These are phyloP conservation scores for Entrophospora sp. DNA, from an alignment of 192 early-diverging fungal species.

Conservation along the genomic window DNA sequence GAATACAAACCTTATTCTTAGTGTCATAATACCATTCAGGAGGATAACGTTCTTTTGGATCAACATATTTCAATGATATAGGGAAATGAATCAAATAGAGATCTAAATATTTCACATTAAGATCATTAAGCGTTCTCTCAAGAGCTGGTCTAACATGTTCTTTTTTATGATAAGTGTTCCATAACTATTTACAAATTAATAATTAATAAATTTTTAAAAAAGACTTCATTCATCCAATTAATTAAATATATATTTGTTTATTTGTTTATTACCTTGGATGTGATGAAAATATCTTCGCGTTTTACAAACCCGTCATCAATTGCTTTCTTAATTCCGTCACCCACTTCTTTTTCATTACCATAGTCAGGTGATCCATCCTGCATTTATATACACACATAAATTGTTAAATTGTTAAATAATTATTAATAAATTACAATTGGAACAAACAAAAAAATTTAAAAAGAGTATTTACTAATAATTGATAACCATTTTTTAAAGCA, in stretches of 20 bases:
- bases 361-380: constrained; percentile 53
- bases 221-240: neutral
- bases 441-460: neutral
- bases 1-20: constrained; percentile 24
- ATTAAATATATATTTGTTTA: neutral
- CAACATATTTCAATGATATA: no score
- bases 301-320: constrained; percentile 44
- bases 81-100: no score
- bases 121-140: no score
- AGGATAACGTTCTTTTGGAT: no score
- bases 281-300: constrained; percentile 41
- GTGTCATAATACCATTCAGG: constrained; percentile 32
- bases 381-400: constrained; percentile 8
- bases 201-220: neutral
- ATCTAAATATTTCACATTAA: no score
- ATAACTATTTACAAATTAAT: constrained; percentile 46
- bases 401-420: neutral
- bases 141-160: no score
- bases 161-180: constrained; percentile 53
- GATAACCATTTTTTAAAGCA: constrained; percentile 29
- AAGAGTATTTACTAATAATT: constrained; percentile 23
- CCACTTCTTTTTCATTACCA: constrained; percentile 56
- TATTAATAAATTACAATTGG: no score
- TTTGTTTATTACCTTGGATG: constrained; percentile 22
- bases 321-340: constrained; percentile 42